Conservation (phyloP, 2,329 filamentous ascomycete species). For the Clonostachys rosea region DNA sequence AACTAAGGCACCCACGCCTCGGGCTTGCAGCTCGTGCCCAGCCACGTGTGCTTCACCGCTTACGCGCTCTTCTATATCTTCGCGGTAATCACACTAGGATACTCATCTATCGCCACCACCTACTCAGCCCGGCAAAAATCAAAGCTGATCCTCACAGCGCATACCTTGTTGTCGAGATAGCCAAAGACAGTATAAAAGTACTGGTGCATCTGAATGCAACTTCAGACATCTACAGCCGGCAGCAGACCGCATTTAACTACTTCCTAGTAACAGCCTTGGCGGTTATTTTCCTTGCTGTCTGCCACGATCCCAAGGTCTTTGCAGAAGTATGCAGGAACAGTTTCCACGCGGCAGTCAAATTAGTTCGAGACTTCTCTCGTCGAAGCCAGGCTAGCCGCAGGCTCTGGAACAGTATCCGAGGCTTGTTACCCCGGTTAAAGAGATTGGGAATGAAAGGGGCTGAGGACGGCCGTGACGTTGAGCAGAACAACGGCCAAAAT, state of each 20-base stretch:
- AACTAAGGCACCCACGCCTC: constrained; percentile 26
- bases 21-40: constrained; percentile 21
- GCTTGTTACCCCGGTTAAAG: constrained; percentile 21
- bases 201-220: constrained; percentile 16
- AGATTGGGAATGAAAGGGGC: constrained; percentile 13
- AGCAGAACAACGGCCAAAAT: background rate
- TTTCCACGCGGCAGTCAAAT: constrained; percentile 21
- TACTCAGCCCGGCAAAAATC: constrained; percentile 30
- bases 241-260: constrained; percentile 19
- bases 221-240: constrained; percentile 17
- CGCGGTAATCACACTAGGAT: constrained; percentile 39
- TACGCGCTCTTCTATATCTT: constrained; percentile 35
- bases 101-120: constrained; percentile 35
- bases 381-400: constrained; percentile 22
- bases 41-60: constrained; percentile 28
- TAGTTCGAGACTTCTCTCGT: constrained; percentile 22
- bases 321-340: constrained; percentile 23
- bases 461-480: constrained; percentile 2
- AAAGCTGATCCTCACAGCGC: constrained; percentile 23
- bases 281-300: constrained; percentile 34
- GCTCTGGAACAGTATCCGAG: constrained; percentile 27
- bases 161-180: constrained; percentile 27
- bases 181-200: constrained; percentile 18
- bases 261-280: constrained; percentile 19
- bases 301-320: constrained; percentile 35